Evolutionary conservation across 176 grass and related monocot genomes (phyloP), one percentile per base, ranked within the genome.

Genomic region (Aegilops speltoides): DNA sequence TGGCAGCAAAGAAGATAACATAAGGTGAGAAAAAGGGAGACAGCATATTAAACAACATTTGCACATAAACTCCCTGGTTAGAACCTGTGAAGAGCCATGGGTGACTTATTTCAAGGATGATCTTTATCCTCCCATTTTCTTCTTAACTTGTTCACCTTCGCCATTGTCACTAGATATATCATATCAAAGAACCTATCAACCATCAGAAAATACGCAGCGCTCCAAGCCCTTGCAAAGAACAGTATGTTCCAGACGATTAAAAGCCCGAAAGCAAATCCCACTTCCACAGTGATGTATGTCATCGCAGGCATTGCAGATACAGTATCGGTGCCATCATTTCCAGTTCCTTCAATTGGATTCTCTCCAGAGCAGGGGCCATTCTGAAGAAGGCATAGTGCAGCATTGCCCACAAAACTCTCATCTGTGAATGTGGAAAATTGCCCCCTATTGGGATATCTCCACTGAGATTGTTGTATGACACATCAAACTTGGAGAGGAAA

Each of bases 401-500:
- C 24, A 28, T 94, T 95, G 19, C 95, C 92, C 0, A 37, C 50
- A n/a, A 94, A 94, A 76, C 20, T 11, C 22, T 33, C 54, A 50
- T 50, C 16, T 89, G 23, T 2, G 14, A 99, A 99, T 33, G 94
- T 88, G 22, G 56, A 90, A 85, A 99, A 99, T 36, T 99, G 97
- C 94, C 97, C 77, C 90, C 92, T 28, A 85, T 79, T 17, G 97
- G 97, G 43, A 96, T 77, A 48, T 80, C 40, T 63, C 97, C 97
- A 5, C 43, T 9, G 29, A 99, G 46, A 36, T 90, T 87, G 82
- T 97, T 94, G 56, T 90, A 87, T 1, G 92, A 84, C 9, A 94
- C 71, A 73, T 93, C 85, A 78, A 94, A 99, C 45, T 69, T 87
- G 4, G 97, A 99, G 32, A 99, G 87, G 3, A 99, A 99, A 79